Base-by-base conservation (phyloP, 2,329 filamentous ascomycete species). In the Gremmenia infestans region DNA sequence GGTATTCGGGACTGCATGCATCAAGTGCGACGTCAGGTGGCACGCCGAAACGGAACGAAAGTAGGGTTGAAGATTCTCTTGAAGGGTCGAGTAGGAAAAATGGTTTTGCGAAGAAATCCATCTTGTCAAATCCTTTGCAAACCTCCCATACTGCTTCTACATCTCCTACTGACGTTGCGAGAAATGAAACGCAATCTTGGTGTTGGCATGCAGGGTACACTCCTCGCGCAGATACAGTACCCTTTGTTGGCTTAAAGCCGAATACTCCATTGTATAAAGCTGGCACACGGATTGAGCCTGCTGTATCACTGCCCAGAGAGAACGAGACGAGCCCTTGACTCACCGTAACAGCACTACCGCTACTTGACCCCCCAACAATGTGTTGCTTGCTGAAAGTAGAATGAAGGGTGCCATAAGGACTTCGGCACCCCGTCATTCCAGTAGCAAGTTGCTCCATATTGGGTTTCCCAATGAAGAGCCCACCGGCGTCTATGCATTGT, bases 371-470 rank as follows among this genome's bases (percentile, higher is more conserved):
- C 5, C 80, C 80, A 17, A 77, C 77, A 23, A 81, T 76, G 54
- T 77, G 75, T n/a, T 73, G 65, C 46, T 71, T 68, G 62, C 75
- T 72, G 60, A 72, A 80, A 5, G 77, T 74, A 32, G 76, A 79
- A 50, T 76, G 72, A 6, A 78, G 72, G 11, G 72, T 74, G 2
- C 80, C 80, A 56, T 76, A 81, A 0, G 79, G 77, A 43, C 76
- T 79, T 47, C 79, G 73, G 51, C 78, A 81, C 12, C 81, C 82
- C 45, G 76, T 79, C 22, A 82, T 72, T 2, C 80, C 80, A 1
- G 80, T 82, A 6, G 79, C 79, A 12, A 82, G 71, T 59, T 82
- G 79, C 57, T 82, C 80, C 50, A 82, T 71, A 57, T 76, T 77
- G 17, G 72, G 75, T 65, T 85, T 85, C 32, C 82, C 82, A 47